phyloP scores from a whole-genome alignment of 2,329 filamentous ascomycete species.

The Rhynchosporium graminicola region DNA sequence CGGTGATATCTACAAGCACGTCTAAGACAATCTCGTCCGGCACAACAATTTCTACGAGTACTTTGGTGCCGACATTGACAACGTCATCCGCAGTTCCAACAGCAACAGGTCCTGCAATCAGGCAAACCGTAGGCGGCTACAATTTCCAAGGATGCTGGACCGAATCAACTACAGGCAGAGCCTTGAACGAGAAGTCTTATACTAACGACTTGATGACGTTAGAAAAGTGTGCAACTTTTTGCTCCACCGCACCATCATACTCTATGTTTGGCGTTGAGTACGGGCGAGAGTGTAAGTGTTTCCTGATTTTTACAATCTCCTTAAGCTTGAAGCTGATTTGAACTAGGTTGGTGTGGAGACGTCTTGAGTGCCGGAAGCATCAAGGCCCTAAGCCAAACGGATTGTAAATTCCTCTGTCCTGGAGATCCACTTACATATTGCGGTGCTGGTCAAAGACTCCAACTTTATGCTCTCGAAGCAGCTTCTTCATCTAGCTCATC shows the following conservation, averaged over 20 bases:
- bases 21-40: neutral
- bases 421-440: slow-evolving; percentile 39
- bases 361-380: slow-evolving; percentile 27
- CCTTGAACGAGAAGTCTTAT: slow-evolving; percentile 30
- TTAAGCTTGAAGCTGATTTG: neutral
- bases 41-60: neutral
- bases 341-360: slow-evolving; percentile 37
- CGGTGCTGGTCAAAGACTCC: slow-evolving; percentile 35
- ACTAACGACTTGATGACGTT: slow-evolving; percentile 39
- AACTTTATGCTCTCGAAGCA: slow-evolving; percentile 4
- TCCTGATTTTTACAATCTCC: neutral
- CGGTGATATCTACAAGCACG: neutral
- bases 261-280: slow-evolving; percentile 45
- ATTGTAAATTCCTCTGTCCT: slow-evolving; percentile 30
- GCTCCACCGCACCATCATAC: slow-evolving; percentile 29
- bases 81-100: slow-evolving; percentile 1
- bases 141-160: slow-evolving; percentile 39
- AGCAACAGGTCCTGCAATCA: slow-evolving; percentile 22
- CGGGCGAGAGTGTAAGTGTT: slow-evolving; percentile 39
- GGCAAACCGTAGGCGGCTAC: slow-evolving; percentile 30
- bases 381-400: slow-evolving; percentile 27
- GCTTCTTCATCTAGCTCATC: neutral
- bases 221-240: slow-evolving; percentile 39
- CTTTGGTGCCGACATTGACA: neutral
- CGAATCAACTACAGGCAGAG: slow-evolving; percentile 34